These are phyloP conservation scores for Pythium sukuiense DNA, from an alignment of 352 stramenopile species.

Conservation along the genomic window DNA sequence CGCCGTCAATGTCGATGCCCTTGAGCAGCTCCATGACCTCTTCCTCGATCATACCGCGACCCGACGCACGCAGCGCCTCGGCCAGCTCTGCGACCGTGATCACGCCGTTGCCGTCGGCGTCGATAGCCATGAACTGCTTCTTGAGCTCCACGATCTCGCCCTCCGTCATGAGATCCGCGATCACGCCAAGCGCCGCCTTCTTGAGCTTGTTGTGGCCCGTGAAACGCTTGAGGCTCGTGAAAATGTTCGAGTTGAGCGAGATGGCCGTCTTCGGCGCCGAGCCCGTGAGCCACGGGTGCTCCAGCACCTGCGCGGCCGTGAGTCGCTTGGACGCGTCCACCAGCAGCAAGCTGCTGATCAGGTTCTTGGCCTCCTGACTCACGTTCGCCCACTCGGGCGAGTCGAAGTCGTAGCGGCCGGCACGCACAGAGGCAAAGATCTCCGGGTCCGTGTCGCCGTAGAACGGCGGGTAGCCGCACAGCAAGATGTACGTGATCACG, in stretches of 20 bases:
- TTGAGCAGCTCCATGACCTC: slow-evolving; percentile 87
- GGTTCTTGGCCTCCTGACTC: slow-evolving; percentile 91
- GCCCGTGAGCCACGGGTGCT: slow-evolving; percentile 85
- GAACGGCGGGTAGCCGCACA: slow-evolving; percentile 97
- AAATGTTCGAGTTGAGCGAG: slow-evolving; percentile 82
- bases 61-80: slow-evolving; percentile 73
- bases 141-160: slow-evolving; percentile 84
- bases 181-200: slow-evolving; percentile 85
- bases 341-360: slow-evolving; percentile 94
- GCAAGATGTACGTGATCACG: slow-evolving; percentile 95
- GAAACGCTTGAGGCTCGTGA: slow-evolving; percentile 85
- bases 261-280: slow-evolving; percentile 72
- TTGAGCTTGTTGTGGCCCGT: slow-evolving; percentile 90
- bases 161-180: slow-evolving; percentile 84
- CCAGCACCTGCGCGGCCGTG: slow-evolving; percentile 88
- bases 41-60: slow-evolving; percentile 87
- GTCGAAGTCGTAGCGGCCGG: slow-evolving; percentile 83
- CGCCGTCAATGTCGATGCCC: slow-evolving; percentile 90
- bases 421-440: slow-evolving; percentile 85
- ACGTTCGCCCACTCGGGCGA: slow-evolving; percentile 84
- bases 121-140: slow-evolving; percentile 87
- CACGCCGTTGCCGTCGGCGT: slow-evolving; percentile 84
- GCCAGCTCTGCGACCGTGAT: slow-evolving; percentile 90
- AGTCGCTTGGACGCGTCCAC: slow-evolving; percentile 91
- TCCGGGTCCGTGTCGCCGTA: slow-evolving; percentile 93